Evolutionary conservation across 1,139 yeast genomes (phyloP), one percentile per base, ranked within the genome.

Genomic region (Sugiyamaella japonica): DNA sequence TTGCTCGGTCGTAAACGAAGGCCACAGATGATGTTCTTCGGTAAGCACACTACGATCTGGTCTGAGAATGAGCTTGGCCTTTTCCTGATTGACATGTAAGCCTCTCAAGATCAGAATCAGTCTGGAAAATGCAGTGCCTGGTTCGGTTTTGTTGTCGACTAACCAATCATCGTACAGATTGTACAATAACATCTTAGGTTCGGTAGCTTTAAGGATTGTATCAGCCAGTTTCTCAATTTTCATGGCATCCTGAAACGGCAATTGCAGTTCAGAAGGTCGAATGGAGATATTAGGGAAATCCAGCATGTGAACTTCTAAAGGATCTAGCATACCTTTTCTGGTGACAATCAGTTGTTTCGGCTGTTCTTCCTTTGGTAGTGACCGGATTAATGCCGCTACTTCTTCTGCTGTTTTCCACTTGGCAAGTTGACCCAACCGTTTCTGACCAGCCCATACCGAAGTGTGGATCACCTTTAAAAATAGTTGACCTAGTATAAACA

Each of bases 381-480:
- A 89, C 48, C 97, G 78, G 25, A 93, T 80, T 60, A 93, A 75
- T 0, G 97, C 96, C 9, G 97, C 93, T 25, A 90, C 96, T 72
- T 93, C 99, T 71, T 95, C 99, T 0, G 99, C 99, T 1, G 98
- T 86, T 69, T 93, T 93, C 99, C 99, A 95, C 68, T 93, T 93
- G 0, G 98, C 95, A 59, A 95, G 75, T 68, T 93, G 98, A 29
- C 96, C 89, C 61, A 93, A 77, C 64, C 98, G 86, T 66, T 90
- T 91, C 70, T 95, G 98, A 13, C 99, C 99, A 1, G 97, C 86
- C 96, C 97, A 95, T 1, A 90, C 96, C 7, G 96, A 87, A 0
- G 96, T 89, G 66, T 93, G 99, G 58, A 95, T 89, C 52, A 93
- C 82, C 66, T 89, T 90, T 71, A 93, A 76, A 68, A 87, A 90